These are phyloP conservation scores for Cutaneotrichosporon sp. DNA, from an alignment of 1,284 basidiomycete genomes.

Conservation along the genomic window DNA sequence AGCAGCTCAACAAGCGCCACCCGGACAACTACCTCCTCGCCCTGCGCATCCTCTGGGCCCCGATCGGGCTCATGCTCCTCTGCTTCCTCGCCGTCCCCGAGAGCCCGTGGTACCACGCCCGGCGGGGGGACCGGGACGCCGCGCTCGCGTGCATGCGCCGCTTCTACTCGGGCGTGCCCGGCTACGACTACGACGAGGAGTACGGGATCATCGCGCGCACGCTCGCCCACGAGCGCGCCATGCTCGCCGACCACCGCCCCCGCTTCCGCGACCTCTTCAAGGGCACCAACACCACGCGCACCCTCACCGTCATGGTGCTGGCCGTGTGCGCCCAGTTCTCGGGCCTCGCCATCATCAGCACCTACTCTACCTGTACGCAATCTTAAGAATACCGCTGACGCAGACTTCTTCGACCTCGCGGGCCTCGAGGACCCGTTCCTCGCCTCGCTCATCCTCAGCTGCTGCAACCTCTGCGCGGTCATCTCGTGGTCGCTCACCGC, in stretches of 20 bases:
- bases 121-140: conserved; percentile 22
- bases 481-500: conserved; percentile 14
- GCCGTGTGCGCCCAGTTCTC: conserved; percentile 21
- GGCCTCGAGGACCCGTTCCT: conserved; percentile 34
- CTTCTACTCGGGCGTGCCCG: conserved; percentile 31
- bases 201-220: conserved; percentile 30
- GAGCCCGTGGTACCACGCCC: conserved; percentile 26
- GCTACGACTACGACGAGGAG: conserved; percentile 38
- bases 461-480: conserved; percentile 21
- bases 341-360: conserved; percentile 29
- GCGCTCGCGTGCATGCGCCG: conserved; percentile 23
- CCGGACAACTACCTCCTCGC: conserved; percentile 21
- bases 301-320: conserved; percentile 23
- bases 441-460: conserved; percentile 22
- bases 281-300: conserved; percentile 26
- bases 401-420: conserved; percentile 32
- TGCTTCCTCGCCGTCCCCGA: conserved; percentile 20
- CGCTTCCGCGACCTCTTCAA: conserved; percentile 19
- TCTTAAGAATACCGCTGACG: no score
- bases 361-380: no score
- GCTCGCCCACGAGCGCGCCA: conserved; percentile 27
- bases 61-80: conserved; percentile 20
- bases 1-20: conserved; percentile 17
- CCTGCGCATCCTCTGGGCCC: conserved; percentile 20
- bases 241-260: conserved; percentile 4